Conservation (phyloP, 1,139 yeast genomes). For the Nadsonia starkeyi-henricii region DNA sequence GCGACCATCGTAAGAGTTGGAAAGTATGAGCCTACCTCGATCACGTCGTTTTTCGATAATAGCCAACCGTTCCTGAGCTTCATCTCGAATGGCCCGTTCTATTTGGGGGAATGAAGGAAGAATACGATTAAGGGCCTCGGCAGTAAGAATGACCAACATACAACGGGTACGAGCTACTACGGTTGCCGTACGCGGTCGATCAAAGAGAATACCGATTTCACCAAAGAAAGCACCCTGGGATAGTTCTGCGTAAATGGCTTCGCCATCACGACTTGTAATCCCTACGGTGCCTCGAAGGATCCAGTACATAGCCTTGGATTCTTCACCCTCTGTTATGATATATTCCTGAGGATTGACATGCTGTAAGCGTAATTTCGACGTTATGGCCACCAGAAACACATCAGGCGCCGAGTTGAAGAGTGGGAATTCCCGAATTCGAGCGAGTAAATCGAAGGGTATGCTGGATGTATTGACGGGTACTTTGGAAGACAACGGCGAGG, state of each 20-base stretch:
- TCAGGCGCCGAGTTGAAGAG: constrained; percentile 53
- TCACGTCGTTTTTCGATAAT: constrained; percentile 49
- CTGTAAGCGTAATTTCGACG: constrained; percentile 42
- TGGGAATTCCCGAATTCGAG: constrained; percentile 42
- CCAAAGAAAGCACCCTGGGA: constrained; percentile 62
- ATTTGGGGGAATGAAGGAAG: constrained; percentile 48
- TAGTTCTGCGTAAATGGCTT: constrained; percentile 55
- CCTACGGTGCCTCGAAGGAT: constrained; percentile 59
- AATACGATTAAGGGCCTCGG: constrained; percentile 46
- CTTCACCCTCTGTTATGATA: constrained; percentile 57
- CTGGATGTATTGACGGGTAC: background rate
- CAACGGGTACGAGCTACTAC: constrained; percentile 61
- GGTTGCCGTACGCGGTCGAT: constrained; percentile 66
- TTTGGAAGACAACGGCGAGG: background rate
- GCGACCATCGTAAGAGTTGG: background rate
- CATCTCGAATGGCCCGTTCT: constrained; percentile 58
- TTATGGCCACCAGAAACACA: constrained; percentile 45
- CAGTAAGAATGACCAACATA: constrained; percentile 51
- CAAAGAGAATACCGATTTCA: constrained; percentile 62
- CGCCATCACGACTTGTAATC: constrained; percentile 65
- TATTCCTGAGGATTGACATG: constrained; percentile 55
- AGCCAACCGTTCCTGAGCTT: constrained; percentile 62
- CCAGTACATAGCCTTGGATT: constrained; percentile 72
- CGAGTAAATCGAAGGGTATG: constrained; percentile 29
- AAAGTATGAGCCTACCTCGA: constrained; percentile 3